Evolutionary conservation across 176 grass and related monocot species (phyloP).

Genomic region (Cymbopogon citratus): DNA sequence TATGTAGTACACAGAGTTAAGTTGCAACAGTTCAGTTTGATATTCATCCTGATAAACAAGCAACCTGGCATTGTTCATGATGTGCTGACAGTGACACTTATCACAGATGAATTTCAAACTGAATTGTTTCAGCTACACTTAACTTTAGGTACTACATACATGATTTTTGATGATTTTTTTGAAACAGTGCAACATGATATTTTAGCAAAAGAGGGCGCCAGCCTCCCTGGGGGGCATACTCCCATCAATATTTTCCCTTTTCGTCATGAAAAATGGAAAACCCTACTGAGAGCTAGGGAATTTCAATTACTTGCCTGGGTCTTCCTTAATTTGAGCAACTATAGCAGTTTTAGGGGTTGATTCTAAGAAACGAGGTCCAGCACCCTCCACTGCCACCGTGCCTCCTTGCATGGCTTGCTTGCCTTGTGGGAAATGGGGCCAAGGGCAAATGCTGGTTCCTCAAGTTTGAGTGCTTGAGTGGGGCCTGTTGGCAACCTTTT

Average conservation of each 20-base stretch:
- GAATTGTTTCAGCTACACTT: neutral
- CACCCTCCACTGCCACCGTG: neutral
- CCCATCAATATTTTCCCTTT: neutral
- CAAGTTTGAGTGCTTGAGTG: neutral
- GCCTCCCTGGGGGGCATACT: neutral
- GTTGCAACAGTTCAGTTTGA: neutral
- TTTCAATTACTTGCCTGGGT: neutral
- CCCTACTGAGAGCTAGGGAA: neutral
- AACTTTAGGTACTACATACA: neutral
- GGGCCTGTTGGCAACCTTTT: neutral
- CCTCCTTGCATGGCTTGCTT: neutral
- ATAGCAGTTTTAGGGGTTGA: neutral
- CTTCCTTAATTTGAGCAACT: neutral
- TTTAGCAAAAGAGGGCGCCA: neutral
- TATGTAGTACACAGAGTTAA: neutral
- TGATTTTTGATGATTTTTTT: neutral
- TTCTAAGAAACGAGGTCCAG: neutral
- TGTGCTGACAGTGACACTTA: neutral
- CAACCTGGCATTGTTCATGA: neutral
- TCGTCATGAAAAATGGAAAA: neutral
- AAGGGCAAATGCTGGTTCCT: neutral
- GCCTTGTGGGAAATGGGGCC: neutral
- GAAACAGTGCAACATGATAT: neutral
- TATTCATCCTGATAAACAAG: neutral
- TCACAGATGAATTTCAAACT: neutral